These are phyloP conservation scores for Linum tenue DNA, from an alignment of 345 rosid genomes.

Conservation along the genomic window DNA sequence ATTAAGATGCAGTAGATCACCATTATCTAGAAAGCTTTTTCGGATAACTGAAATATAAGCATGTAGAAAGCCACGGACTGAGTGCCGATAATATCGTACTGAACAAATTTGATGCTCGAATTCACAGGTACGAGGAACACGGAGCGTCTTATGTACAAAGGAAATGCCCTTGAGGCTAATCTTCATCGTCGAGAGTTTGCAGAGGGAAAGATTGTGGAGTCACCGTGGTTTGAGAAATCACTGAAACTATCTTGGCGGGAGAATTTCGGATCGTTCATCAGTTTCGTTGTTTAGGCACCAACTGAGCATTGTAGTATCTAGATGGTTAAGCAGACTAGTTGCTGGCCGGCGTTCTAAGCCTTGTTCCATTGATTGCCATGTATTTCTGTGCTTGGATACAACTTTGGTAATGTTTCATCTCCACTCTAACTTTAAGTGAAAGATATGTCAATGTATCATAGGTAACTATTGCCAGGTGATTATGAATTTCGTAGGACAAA, in stretches of 20 bases:
- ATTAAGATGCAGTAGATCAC: no score
- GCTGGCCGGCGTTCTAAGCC: background rate
- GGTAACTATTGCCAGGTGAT: no score
- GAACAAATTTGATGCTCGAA: background rate
- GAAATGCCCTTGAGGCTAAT: constrained; percentile 61
- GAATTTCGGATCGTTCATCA: background rate
- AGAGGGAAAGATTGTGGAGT: no score
- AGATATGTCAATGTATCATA: no score
- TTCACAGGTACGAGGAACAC: constrained; percentile 87
- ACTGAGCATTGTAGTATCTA: background rate
- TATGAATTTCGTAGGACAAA: no score
- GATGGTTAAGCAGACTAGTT: background rate
- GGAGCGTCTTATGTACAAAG: constrained; percentile 93
- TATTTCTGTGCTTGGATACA: no score
- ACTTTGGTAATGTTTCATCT: no score
- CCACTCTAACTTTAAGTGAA: no score
- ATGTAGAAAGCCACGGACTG: background rate
- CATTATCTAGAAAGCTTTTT: no score
- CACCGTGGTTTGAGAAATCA: background rate
- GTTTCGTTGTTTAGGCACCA: background rate
- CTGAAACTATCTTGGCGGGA: background rate
- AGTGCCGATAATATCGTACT: background rate
- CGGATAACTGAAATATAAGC: no score
- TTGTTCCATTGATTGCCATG: no score
- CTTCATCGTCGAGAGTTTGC: background rate